Evolutionary conservation across 1,284 basidiomycete genomes (phyloP).

Genomic region (Irpex sp.): DNA sequence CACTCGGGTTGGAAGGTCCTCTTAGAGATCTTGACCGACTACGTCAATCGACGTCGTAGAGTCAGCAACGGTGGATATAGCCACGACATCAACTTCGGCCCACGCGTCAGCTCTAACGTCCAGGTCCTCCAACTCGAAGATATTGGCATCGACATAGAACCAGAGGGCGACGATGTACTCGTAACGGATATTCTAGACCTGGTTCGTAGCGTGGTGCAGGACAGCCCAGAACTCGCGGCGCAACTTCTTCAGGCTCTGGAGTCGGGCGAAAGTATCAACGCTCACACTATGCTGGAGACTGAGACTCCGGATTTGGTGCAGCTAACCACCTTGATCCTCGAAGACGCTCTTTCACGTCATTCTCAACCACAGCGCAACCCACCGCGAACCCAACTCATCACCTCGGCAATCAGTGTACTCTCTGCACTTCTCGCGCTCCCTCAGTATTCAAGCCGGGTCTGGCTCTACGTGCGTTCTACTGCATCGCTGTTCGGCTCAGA

Average conservation of each 20-base stretch:
- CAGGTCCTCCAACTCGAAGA: constrained; percentile 58
- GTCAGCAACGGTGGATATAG: constrained; percentile 36
- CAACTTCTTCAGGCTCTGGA: constrained; percentile 69
- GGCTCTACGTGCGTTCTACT: constrained; percentile 83
- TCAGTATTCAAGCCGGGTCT: constrained; percentile 73
- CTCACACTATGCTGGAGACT: constrained; percentile 46
- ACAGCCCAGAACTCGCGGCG: constrained; percentile 60
- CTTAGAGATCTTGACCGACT: constrained; percentile 73
- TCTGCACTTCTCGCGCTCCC: constrained; percentile 74
- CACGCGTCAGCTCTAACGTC: constrained; percentile 33
- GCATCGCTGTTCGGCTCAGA: constrained; percentile 71
- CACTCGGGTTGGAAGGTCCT: constrained; percentile 84
- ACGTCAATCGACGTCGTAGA: constrained; percentile 52
- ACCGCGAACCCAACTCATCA: constrained; percentile 63
- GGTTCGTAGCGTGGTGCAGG: constrained; percentile 71
- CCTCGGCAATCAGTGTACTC: constrained; percentile 78
- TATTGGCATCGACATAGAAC: constrained; percentile 63
- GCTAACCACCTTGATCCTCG: constrained; percentile 80
- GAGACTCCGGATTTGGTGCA: constrained; percentile 71
- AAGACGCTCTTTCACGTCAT: constrained; percentile 67
- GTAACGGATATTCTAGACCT: constrained; percentile 78
- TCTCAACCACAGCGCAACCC: constrained; percentile 38
- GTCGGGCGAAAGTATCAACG: constrained; percentile 45
- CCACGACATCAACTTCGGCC: constrained; percentile 49
- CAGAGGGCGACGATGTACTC: constrained; percentile 51